phyloP scores from a whole-genome alignment of 495 filamentous ascomycete genomes.

The Staphylotrichum longicolle region DNA sequence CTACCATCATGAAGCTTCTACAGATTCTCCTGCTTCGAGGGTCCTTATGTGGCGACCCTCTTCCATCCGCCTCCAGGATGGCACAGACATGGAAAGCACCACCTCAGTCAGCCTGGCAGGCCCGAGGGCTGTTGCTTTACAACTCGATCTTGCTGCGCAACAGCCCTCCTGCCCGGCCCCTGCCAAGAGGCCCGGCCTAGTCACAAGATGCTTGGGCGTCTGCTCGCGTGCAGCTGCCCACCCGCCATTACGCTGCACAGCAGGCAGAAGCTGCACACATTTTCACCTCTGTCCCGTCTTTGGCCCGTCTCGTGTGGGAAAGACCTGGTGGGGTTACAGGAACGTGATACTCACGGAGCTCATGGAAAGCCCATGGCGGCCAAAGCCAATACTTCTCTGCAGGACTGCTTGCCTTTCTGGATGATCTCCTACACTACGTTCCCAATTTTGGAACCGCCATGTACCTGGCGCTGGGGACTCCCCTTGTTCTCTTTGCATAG shows the following conservation, averaged over 20 bases:
- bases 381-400: constrained; percentile 23
- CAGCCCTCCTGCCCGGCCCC: neutral
- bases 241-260: too few species aligned
- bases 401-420: neutral
- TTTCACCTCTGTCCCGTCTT: neutral
- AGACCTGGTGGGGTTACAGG: too few species aligned
- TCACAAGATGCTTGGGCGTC: neutral
- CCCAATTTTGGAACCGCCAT: neutral
- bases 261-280: neutral
- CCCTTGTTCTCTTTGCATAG: neutral
- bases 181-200: neutral
- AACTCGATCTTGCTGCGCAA: too few species aligned
- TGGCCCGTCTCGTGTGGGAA: neutral
- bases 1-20: too few species aligned
- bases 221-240: neutral
- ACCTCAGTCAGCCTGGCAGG: too few species aligned
- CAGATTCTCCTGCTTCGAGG: too few species aligned
- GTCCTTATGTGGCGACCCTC: too few species aligned
- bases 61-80: too few species aligned
- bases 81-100: too few species aligned
- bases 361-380: neutral
- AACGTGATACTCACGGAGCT: neutral
- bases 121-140: neutral
- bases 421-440: neutral
- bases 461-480: too few species aligned